Evolutionary conservation across 495 filamentous ascomycete species (phyloP), one percentile per base, ranked within the genome.

Genomic region (Podospora australis): DNA sequence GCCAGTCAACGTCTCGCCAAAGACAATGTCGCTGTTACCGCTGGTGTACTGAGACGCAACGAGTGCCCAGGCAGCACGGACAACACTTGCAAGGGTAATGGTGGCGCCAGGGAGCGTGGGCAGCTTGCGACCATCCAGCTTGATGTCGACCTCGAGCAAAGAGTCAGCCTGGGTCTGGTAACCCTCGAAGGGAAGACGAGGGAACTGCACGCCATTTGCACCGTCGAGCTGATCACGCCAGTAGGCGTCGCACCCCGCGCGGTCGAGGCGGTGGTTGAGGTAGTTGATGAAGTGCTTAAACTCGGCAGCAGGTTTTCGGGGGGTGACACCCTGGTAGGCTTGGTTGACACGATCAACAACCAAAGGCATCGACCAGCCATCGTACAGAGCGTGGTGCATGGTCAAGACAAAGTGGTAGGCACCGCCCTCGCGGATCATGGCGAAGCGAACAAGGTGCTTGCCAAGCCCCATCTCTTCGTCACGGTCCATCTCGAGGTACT

Each of bases 301-400:
- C 21, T 49, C 11, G 42, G 41, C 19, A 32, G 6, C 20, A 19
- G 21, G 36, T 7, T 17, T 14, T n/a, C 40, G 21, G 4, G 40
- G 40, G 13, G 23, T 28, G 7, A 43, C 40, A 16, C 40, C 13
- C 8, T 42, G 20, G 7, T 54, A 29, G 20, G 49, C 40, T 3
- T 44, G 32, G 14, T 36, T 48, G 23, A 56, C 44, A 36, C 52
- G 49, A 0, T 38, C 44, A 19, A 60, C 41, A 3, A 56, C 17
- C 0, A 79, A 49, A 4, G 66, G 63, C 48, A 77, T 63, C 2
- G 73, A 78, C 78, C 78, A 85, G 20, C 80, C 80, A 50, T 86
- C 82, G 52, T 83, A 86, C 5, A 86, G 58, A 2, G 76, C 74
- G 53, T 86, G 81, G 52, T 84, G 81, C 4, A 79, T 63, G 2